phyloP scores from a whole-genome alignment of 768 basidiomycete species.

The Amylocystis lapponica region DNA sequence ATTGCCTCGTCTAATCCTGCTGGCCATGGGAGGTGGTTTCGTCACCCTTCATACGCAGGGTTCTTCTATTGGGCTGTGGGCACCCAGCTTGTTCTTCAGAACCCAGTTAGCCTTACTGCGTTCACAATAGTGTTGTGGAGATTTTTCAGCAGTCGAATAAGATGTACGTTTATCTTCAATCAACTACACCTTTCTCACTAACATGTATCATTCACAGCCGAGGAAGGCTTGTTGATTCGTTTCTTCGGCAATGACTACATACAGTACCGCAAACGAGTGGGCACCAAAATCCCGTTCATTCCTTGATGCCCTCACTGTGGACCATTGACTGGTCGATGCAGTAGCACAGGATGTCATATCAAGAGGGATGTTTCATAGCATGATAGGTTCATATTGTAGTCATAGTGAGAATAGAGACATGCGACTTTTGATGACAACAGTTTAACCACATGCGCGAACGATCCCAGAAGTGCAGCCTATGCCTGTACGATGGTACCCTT shows the following conservation, averaged over 20 bases:
- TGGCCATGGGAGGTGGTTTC: conserved; percentile 75
- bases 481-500: conserved; percentile 58
- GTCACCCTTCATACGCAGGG: conserved; percentile 95
- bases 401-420: conserved; percentile 23
- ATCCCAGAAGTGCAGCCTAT: conserved; percentile 16
- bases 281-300: conserved; percentile 87
- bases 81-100: conserved; percentile 88
- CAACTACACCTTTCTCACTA: not conserved
- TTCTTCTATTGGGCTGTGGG: conserved; percentile 99
- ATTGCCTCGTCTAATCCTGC: conserved; percentile 1
- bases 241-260: conserved; percentile 93
- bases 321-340: not conserved
- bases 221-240: conserved; percentile 69
- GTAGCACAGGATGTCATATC: conserved; percentile 1
- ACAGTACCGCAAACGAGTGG: conserved; percentile 66
- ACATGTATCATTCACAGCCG: conserved; percentile 42
- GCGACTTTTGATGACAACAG: conserved; percentile 22
- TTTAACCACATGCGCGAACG: conserved; percentile 14
- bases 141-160: conserved; percentile 81
- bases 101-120: conserved; percentile 63
- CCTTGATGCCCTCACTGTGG: conserved; percentile 34
- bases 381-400: conserved; percentile 24
- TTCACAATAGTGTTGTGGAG: conserved; percentile 71
- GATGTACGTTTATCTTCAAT: conserved; percentile 49
- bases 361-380: conserved; percentile 1